Base-by-base conservation (phyloP, 129 eudicot genomes). In the Chrysanthemum seticuspe region DNA sequence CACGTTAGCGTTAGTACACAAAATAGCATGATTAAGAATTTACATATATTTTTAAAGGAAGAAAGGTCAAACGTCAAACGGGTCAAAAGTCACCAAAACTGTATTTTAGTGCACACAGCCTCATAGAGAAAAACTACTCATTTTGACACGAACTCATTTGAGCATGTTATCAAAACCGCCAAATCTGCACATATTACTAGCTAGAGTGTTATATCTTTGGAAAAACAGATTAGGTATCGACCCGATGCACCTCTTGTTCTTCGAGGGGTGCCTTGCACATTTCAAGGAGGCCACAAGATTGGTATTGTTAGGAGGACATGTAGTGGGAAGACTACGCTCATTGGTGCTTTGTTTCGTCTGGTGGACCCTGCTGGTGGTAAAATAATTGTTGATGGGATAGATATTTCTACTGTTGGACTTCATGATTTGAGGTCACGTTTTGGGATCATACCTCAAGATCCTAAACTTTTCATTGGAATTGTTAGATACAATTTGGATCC, bases 281-380 rank as follows among this genome's bases (percentile, higher is more conserved):
- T 87, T 52, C 48, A 80, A 87, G 93, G 93, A 19, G 93, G 89
- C 51, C 82, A 87, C 76, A 87, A 85, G 73, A 85, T 87, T 74
- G 92, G 89, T 16, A 85, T 87, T 27, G 92, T 87, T 79, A 89
- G 92, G 40, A 85, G 92, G 77, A 87, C 89, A 3, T 89, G 93
- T 12, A 85, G 93, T 61, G 93, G 93, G 68, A 87, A 87, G 68
- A 82, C 87, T 58, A 87, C 93, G 21, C 85, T 87, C 11, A 87
- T 87, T 55, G 84, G 88, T 40, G 87, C 88, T 56, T 54, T 87
- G 62, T 87, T 87, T 82, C 1, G 93, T 25, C 70, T 87, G 47
- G 89, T 87, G 76, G 93, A 87, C 62, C 89, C 89, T 14, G 49
- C 68, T 21, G 87, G 87, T 2, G 93, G 93, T 52, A 82, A 71